Conservation (phyloP, 345 rosid species). For the sweet orange (Citrus sinensis) region DNA sequence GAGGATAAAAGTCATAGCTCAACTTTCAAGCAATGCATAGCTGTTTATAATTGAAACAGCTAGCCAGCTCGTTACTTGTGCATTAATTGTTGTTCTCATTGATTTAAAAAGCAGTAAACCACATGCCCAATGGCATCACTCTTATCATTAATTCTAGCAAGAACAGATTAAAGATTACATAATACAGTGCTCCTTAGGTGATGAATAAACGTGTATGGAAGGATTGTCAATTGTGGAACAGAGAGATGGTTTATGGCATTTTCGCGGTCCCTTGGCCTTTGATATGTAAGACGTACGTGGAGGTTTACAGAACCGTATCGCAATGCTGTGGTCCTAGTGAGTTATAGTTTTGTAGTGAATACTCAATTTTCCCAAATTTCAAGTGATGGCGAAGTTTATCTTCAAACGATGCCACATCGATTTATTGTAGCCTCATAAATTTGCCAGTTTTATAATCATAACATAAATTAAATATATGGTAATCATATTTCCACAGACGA, state of each 20-base stretch:
- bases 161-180: not conserved
- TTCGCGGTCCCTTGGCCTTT: not conserved
- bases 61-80: not conserved
- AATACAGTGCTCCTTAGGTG: not conserved
- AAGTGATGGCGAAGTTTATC: conserved; percentile 43
- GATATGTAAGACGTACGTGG: conserved; percentile 11
- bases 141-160: not conserved
- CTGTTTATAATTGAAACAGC: not conserved
- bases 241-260: not conserved
- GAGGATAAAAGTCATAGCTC: not conserved
- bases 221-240: not conserved
- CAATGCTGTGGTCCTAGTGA: conserved; percentile 24
- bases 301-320: conserved; percentile 11
- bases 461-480: not conserved
- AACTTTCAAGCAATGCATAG: not conserved
- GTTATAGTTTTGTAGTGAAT: not conserved
- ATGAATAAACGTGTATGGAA: not conserved
- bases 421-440: conserved; percentile 55
- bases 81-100: not conserved
- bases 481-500: not conserved
- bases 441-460: not conserved
- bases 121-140: not conserved
- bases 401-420: conserved; percentile 26
- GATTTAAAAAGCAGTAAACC: not conserved
- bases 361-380: not conserved